These are phyloP conservation scores for Calcarisporium arbuscula DNA, from an alignment of 2,329 filamentous ascomycete genomes.

Conservation along the genomic window DNA sequence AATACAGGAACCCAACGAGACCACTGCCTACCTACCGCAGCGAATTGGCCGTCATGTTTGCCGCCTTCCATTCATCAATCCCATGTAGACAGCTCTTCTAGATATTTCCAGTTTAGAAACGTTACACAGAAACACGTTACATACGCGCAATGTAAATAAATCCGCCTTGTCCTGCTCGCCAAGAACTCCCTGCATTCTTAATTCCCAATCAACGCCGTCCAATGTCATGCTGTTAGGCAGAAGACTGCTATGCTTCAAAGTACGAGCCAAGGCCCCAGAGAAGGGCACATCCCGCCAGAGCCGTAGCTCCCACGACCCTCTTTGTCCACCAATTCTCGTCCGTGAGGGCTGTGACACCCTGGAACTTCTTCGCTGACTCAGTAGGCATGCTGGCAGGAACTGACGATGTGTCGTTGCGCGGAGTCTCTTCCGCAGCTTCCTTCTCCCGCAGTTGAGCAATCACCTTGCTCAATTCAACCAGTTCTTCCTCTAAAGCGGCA, in stretches of 20 bases:
- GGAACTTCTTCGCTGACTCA: constrained; percentile 21
- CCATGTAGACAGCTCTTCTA: too few relatives aligned
- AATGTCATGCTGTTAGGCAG: too few relatives aligned
- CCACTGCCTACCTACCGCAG: too few relatives aligned
- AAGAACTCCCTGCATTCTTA: too few relatives aligned
- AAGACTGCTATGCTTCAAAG: constrained; percentile 33
- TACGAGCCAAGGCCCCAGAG: constrained; percentile 54
- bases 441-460: constrained; percentile 48
- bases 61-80: too few relatives aligned
- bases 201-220: too few relatives aligned
- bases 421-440: constrained; percentile 38
- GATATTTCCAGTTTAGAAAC: too few relatives aligned
- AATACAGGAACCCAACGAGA: too few relatives aligned
- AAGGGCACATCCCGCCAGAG: constrained; percentile 53
- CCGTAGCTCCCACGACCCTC: constrained; percentile 55
- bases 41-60: too few relatives aligned
- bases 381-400: constrained; percentile 21
- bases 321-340: constrained; percentile 63
- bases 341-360: constrained; percentile 51
- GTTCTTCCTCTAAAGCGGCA: constrained; percentile 61
- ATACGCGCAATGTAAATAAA: too few relatives aligned
- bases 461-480: constrained; percentile 66
- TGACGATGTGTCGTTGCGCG: constrained; percentile 18
- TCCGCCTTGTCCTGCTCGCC: too few relatives aligned
- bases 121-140: too few relatives aligned